Evolutionary conservation across 441 rosid species (phyloP).

Genomic region (Adansonia gregorii): DNA sequence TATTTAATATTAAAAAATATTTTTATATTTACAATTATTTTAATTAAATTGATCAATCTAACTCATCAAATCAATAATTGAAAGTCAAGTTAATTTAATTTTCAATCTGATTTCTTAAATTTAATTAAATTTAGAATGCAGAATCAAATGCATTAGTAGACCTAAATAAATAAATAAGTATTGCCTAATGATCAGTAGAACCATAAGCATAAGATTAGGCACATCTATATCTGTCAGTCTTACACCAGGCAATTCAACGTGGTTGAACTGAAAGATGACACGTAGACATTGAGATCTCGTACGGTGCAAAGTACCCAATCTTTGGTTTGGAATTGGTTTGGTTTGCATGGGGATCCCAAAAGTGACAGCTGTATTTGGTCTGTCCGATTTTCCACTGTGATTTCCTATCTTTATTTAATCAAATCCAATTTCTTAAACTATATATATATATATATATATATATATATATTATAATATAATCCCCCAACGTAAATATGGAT

Average conservation of each 20-base stretch:
- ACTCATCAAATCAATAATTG: neutral
- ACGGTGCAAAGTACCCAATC: conserved; percentile 48
- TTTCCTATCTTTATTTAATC: neutral
- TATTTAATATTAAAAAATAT: too few species aligned
- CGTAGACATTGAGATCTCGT: conserved; percentile 21
- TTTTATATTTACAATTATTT: too few species aligned
- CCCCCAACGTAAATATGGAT: too few species aligned
- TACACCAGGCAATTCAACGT: conserved; percentile 23
- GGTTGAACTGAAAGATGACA: conserved; percentile 19
- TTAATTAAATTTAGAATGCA: too few species aligned
- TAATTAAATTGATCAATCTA: too few species aligned
- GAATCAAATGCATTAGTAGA: too few species aligned
- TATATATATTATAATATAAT: too few species aligned
- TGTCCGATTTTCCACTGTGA: conserved; percentile 6
- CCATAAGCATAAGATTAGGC: neutral
- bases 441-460: too few species aligned
- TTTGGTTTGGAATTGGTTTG: neutral
- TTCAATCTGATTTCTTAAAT: neutral
- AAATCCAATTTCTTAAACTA: too few species aligned
- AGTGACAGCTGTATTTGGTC: conserved; percentile 40
- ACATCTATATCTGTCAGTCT: neutral
- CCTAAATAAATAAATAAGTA: neutral
- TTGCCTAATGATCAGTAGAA: neutral
- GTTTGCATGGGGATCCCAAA: conserved; percentile 37
- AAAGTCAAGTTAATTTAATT: too few species aligned